Percentiles rank a stretch among this genome's conserved stretches.
phyloP scores from a whole-genome alignment of 2,329 filamentous ascomycete genomes.

The Monilinia aucupariae region DNA sequence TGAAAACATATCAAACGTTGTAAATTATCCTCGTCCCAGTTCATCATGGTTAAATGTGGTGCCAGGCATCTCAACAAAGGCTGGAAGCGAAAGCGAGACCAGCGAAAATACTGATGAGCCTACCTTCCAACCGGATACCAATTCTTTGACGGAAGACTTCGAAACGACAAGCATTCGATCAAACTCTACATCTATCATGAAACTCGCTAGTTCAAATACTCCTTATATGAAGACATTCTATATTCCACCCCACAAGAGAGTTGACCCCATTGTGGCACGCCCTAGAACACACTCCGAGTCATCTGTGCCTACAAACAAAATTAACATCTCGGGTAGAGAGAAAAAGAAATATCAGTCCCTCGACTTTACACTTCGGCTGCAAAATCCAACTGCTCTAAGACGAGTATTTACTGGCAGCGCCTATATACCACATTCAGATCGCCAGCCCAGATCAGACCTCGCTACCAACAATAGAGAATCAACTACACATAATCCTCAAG shows the following conservation, averaged over 20 bases:
- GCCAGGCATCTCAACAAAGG: rapidly evolving
- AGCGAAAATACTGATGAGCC: too few species aligned
- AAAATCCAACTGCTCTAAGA: background rate
- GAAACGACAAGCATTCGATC: rapidly evolving
- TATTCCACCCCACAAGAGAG: background rate
- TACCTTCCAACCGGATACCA: rapidly evolving
- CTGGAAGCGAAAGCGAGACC: background rate
- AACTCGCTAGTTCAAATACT: rapidly evolving
- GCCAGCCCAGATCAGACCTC: background rate
- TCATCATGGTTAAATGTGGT: background rate
- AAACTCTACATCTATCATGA: background rate
- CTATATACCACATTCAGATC: background rate
- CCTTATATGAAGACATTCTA: rapidly evolving
- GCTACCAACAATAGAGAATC: rapidly evolving
- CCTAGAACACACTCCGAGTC: background rate
- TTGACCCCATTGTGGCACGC: rapidly evolving
- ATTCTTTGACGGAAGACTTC: rapidly evolving
- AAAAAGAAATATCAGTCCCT: background rate
- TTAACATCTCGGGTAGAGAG: too few species aligned
- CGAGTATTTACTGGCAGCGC: background rate
- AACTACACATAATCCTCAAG: rapidly evolving
- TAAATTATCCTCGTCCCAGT: background rate
- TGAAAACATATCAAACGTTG: rapidly evolving
- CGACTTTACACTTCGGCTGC: background rate
- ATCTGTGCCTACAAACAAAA: rapidly evolving